These are phyloP conservation scores for Xylaria multiplex DNA, from an alignment of 2,329 filamentous ascomycete species.

Conservation along the genomic window DNA sequence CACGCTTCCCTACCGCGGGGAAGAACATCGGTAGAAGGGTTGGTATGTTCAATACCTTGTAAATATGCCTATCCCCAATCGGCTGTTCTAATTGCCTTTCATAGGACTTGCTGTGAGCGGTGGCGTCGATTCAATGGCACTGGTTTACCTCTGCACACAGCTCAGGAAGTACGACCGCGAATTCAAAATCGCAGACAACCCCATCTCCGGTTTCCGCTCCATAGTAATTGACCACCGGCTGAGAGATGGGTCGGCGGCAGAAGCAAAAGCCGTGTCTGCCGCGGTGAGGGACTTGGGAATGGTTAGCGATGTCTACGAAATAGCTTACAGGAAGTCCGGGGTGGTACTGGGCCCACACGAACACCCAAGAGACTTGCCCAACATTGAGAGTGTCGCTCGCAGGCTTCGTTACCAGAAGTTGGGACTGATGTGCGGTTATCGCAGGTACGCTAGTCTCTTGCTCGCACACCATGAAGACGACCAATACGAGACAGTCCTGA, in stretches of 20 bases:
- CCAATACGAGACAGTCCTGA: constrained; percentile 87
- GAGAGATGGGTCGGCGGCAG: constrained; percentile 61
- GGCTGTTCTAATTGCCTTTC: constrained; percentile 3
- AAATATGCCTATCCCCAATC: background rate
- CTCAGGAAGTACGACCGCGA: constrained; percentile 50
- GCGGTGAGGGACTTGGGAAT: constrained; percentile 52
- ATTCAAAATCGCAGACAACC: constrained; percentile 58
- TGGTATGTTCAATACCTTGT: constrained; percentile 51
- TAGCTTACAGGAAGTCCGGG: constrained; percentile 62
- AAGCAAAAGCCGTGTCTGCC: constrained; percentile 60
- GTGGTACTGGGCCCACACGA: constrained; percentile 44
- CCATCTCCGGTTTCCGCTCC: constrained; percentile 54
- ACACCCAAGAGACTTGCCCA: constrained; percentile 59
- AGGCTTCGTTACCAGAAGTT: constrained; percentile 77
- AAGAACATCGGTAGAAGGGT: constrained; percentile 52
- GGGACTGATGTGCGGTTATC: constrained; percentile 65
- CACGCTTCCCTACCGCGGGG: constrained; percentile 59
- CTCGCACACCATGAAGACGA: constrained; percentile 91
- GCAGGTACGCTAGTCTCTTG: constrained; percentile 69
- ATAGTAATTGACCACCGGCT: constrained; percentile 68
- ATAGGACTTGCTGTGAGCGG: constrained; percentile 85
- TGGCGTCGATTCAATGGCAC: constrained; percentile 97
- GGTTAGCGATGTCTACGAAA: constrained; percentile 37
- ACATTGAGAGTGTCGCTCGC: constrained; percentile 82
- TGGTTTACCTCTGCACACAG: constrained; percentile 76